Conservation (phyloP, 257 asterid genomes). For the Gynochthodes officinalis region DNA sequence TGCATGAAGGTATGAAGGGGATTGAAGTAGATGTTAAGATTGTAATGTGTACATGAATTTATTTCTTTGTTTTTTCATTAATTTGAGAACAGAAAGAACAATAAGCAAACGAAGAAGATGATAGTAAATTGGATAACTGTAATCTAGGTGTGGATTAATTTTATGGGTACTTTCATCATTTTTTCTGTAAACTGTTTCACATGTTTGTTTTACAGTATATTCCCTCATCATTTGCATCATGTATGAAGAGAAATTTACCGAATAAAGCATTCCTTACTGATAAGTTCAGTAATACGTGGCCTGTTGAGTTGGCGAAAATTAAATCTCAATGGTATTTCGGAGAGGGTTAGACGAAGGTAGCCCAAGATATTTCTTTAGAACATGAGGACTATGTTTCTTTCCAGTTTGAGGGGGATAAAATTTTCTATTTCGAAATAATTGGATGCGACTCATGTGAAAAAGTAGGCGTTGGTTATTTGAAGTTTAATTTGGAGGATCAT, state of each 20-base stretch:
- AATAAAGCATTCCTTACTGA: conserved; percentile 21
- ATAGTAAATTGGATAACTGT: neutral
- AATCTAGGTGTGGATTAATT: neutral
- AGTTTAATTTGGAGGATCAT: neutral
- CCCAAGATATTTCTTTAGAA: conserved; percentile 15
- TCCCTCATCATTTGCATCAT: neutral
- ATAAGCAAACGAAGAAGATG: neutral
- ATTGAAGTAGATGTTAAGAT: neutral
- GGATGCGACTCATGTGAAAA: conserved; percentile 14
- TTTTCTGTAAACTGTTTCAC: neutral
- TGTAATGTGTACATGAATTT: neutral
- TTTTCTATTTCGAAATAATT: conserved; percentile 16
- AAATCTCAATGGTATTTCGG: conserved; percentile 15
- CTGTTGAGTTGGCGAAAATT: conserved; percentile 7
- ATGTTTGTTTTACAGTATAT: neutral
- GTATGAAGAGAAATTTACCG: neutral
- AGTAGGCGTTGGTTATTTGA: conserved; percentile 6
- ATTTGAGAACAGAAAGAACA: neutral
- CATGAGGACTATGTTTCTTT: conserved; percentile 1
- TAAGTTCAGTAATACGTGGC: conserved; percentile 8
- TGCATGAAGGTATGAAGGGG: too few species aligned
- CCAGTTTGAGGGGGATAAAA: neutral
- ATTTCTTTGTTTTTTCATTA: neutral
- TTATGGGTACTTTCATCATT: neutral
- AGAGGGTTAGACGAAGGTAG: conserved; percentile 28